These are phyloP conservation scores for Hypomyces perniciosus DNA, from an alignment of 2,329 filamentous ascomycete species.

Conservation along the genomic window DNA sequence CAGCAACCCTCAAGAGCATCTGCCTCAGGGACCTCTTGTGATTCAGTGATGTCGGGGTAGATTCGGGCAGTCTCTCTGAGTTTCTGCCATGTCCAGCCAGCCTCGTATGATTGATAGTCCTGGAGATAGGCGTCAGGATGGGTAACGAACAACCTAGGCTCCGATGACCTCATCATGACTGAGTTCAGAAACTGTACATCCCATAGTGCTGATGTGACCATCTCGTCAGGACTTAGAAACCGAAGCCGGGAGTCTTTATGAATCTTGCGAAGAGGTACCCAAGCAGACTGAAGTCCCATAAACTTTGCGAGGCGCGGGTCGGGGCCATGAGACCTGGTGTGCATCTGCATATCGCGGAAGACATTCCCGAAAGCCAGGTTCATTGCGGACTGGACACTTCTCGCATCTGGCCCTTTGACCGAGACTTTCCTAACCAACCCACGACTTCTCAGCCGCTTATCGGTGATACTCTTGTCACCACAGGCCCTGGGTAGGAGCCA, in stretches of 20 bases:
- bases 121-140: constrained; percentile 71
- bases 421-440: constrained; percentile 62
- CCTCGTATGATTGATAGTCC: constrained; percentile 45
- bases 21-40: constrained; percentile 50
- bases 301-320: constrained; percentile 35
- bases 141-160: constrained; percentile 67
- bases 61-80: constrained; percentile 57
- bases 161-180: constrained; percentile 65
- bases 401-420: constrained; percentile 57
- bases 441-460: constrained; percentile 67
- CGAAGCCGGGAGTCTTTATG: constrained; percentile 67
- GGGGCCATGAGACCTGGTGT: constrained; percentile 22
- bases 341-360: constrained; percentile 39
- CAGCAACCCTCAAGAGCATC: constrained; percentile 62
- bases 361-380: constrained; percentile 55
- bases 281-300: constrained; percentile 59
- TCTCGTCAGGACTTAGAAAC: constrained; percentile 64
- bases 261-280: constrained; percentile 72
- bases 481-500: constrained; percentile 67
- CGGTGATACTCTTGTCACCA: constrained; percentile 54
- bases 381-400: constrained; percentile 61
- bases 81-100: constrained; percentile 65
- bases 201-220: constrained; percentile 68
- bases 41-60: constrained; percentile 40
- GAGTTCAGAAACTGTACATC: constrained; percentile 63